Conservation (phyloP, 1,139 yeast genomes). For the Taphrina pruni region DNA sequence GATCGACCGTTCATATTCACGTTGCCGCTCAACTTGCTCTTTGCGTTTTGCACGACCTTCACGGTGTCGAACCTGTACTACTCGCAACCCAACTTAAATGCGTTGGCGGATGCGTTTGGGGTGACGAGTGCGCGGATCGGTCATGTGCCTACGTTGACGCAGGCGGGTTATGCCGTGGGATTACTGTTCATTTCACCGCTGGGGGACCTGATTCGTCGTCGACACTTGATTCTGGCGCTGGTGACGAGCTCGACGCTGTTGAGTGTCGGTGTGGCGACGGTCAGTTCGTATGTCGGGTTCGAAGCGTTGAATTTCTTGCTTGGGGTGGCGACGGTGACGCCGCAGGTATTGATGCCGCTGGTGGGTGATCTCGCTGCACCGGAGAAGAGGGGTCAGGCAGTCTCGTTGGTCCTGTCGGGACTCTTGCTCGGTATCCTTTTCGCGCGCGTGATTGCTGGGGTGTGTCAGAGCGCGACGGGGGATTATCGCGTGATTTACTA, state of each 20-base stretch:
- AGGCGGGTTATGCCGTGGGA: constrained; percentile 4
- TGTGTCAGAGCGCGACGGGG: constrained; percentile 11
- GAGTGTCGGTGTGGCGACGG: constrained; percentile 3
- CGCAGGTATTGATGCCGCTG: constrained; percentile 11
- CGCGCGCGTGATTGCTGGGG: constrained; percentile 8
- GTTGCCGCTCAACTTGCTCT: constrained; percentile 6
- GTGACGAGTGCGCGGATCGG: constrained; percentile 1
- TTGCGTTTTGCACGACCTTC: constrained; percentile 17
- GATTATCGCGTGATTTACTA: constrained; percentile 14
- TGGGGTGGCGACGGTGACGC: constrained; percentile 9
- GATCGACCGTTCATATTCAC: constrained; percentile 3
- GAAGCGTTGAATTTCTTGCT: constrained; percentile 12
- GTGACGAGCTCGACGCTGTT: background rate
- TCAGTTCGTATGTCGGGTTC: background rate
- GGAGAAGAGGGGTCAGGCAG: constrained; percentile 13
- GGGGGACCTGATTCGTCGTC: constrained; percentile 1
- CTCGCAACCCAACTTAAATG: constrained; percentile 13
- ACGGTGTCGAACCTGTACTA: constrained; percentile 18
- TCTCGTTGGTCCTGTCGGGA: constrained; percentile 13
- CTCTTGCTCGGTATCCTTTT: constrained; percentile 7
- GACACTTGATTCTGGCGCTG: constrained; percentile 2
- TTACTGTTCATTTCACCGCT: constrained; percentile 10
- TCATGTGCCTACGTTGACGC: constrained; percentile 8
- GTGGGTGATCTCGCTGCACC: constrained; percentile 10
- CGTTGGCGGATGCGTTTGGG: background rate